phyloP scores from a whole-genome alignment of 2,329 filamentous ascomycete genomes.

The Penicillium sp. region DNA sequence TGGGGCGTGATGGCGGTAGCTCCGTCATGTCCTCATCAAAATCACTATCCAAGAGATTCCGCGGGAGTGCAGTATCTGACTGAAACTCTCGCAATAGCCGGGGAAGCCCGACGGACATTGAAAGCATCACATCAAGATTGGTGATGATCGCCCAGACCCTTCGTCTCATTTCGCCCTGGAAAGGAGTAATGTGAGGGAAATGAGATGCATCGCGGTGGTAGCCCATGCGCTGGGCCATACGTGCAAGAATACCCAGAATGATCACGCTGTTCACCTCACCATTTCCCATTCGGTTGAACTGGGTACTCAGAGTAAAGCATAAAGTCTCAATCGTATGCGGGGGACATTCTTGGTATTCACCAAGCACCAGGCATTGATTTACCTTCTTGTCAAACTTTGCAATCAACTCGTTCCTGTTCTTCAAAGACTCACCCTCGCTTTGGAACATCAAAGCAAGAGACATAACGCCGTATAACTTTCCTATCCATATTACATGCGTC shows the following conservation, averaged over 20 bases:
- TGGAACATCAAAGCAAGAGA: constrained; percentile 5
- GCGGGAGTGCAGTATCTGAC: constrained; percentile 57
- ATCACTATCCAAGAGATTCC: constrained; percentile 61
- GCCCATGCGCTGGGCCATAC: constrained; percentile 61
- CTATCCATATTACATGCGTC: constrained; percentile 11
- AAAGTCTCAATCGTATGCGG: constrained; percentile 10
- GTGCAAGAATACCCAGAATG: constrained; percentile 47
- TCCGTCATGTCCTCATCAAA: constrained; percentile 52
- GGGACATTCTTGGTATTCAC: constrained; percentile 5
- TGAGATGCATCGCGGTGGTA: constrained; percentile 58
- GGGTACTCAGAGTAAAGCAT: constrained; percentile 1
- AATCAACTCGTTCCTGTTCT: constrained; percentile 17
- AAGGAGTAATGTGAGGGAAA: constrained; percentile 53
- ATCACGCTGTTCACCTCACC: constrained; percentile 12
- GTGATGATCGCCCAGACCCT: constrained; percentile 38
- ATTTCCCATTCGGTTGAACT: not conserved
- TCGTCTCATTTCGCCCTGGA: constrained; percentile 55
- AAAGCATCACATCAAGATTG: constrained; percentile 61
- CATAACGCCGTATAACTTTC: constrained; percentile 9
- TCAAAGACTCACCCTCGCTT: not conserved
- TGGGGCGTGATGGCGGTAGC: constrained; percentile 55
- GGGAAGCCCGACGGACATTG: constrained; percentile 64
- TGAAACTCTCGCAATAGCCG: constrained; percentile 60
- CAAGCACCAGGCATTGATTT: constrained; percentile 8
- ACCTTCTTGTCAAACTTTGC: constrained; percentile 51